Conservation (phyloP, 768 basidiomycete genomes). For the Russula lepida region DNA sequence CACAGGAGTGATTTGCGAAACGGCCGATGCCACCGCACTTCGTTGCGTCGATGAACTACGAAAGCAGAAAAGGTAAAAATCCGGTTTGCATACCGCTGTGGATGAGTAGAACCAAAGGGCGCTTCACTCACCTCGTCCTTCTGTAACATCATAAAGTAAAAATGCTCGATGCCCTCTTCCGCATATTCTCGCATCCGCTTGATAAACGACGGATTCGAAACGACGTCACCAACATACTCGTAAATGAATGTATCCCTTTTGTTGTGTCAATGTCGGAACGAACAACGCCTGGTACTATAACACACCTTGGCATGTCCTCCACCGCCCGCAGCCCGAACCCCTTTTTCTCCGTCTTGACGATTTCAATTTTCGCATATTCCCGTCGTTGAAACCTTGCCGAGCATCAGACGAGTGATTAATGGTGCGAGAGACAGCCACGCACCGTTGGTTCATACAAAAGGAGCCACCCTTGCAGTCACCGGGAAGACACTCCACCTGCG, state of each 20-base stretch:
- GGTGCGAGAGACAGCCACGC: constrained; percentile 22
- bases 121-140: constrained; percentile 73
- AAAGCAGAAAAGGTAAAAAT: not conserved
- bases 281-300: not conserved
- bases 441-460: constrained; percentile 93
- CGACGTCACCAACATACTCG: constrained; percentile 96
- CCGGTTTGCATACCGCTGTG: not conserved
- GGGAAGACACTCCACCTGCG: constrained; percentile 92
- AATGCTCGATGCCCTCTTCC: constrained; percentile 87
- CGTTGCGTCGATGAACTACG: constrained; percentile 93
- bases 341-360: constrained; percentile 92
- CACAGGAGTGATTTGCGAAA: constrained; percentile 97
- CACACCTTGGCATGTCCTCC: constrained; percentile 55
- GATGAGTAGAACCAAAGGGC: no score
- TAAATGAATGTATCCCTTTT: constrained; percentile 86
- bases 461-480: constrained; percentile 78
- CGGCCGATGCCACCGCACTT: constrained; percentile 94
- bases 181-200: constrained; percentile 93
- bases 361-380: constrained; percentile 78
- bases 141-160: constrained; percentile 99
- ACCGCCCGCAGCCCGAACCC: constrained; percentile 87
- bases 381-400: constrained; percentile 70
- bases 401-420: not conserved
- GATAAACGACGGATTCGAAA: constrained; percentile 77
- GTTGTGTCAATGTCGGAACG: not conserved